phyloP scores from a whole-genome alignment of 1,284 basidiomycete genomes.

The Pseudozyma sp. region DNA sequence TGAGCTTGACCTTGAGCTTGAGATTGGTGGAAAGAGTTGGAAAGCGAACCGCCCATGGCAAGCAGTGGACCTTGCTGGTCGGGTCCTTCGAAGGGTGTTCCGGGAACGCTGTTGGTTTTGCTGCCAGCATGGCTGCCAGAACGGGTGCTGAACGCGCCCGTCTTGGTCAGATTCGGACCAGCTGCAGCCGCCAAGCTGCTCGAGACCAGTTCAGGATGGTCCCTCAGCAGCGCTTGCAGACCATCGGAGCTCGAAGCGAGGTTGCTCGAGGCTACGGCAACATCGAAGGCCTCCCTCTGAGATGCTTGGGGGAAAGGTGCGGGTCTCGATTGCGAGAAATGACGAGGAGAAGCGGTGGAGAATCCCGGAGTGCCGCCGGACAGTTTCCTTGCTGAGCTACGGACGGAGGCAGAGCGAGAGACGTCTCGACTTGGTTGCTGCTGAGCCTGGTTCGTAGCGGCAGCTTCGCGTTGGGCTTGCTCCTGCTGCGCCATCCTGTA shows the following conservation, averaged over 20 bases:
- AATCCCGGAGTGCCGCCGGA: constrained; percentile 37
- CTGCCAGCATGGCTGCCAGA: constrained; percentile 44
- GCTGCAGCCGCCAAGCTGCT: constrained; percentile 61
- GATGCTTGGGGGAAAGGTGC: constrained; percentile 52
- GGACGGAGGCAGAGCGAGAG: constrained; percentile 35
- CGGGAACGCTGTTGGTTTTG: constrained; percentile 41
- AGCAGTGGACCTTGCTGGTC: constrained; percentile 23
- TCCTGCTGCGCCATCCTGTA: constrained; percentile 38
- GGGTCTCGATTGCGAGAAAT: constrained; percentile 50
- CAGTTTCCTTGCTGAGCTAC: constrained; percentile 17
- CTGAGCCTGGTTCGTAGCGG: background rate
- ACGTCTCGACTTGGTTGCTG: constrained; percentile 12
- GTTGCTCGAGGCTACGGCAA: constrained; percentile 58
- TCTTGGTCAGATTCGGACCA: constrained; percentile 50
- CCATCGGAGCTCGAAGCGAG: constrained; percentile 60
- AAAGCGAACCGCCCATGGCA: constrained; percentile 40
- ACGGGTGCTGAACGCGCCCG: constrained; percentile 36
- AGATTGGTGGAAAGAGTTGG: constrained; percentile 40
- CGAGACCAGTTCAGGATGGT: constrained; percentile 66
- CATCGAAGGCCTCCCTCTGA: constrained; percentile 56
- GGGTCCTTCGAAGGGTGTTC: constrained; percentile 31
- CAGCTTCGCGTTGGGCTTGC: constrained; percentile 24
- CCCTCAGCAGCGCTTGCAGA: constrained; percentile 64
- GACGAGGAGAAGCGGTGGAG: constrained; percentile 42
- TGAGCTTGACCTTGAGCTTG: constrained; percentile 27